Percentiles rank a stretch among this genome's conserved stretches.
Evolutionary conservation across 1,284 basidiomycete species (phyloP).

Genomic region (Xanthoconium separans): DNA sequence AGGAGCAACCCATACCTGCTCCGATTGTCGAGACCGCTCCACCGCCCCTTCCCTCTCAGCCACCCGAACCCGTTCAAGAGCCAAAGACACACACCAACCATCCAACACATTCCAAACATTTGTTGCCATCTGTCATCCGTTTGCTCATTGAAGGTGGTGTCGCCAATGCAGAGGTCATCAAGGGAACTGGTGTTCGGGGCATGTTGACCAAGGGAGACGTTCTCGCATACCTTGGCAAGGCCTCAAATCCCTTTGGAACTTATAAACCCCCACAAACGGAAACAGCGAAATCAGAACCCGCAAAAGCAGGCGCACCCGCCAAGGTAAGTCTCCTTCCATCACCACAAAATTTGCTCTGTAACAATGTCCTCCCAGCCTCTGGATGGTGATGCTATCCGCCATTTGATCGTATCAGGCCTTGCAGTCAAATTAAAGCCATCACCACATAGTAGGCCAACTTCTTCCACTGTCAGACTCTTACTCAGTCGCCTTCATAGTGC

Average conservation of each 20-base stretch:
- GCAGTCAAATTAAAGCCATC: conserved; percentile 58
- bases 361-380: conserved; percentile 42
- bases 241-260: conserved; percentile 76
- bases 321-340: conserved; percentile 6
- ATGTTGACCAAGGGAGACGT: conserved; percentile 94
- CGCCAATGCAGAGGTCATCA: conserved; percentile 55
- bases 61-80: conserved; percentile 19
- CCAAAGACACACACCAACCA: conserved; percentile 25
- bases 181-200: conserved; percentile 80
- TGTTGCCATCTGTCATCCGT: conserved; percentile 79
- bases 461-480: background rate
- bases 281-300: conserved; percentile 32
- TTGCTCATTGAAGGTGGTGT: conserved; percentile 63
- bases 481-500: conserved; percentile 29
- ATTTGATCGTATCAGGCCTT: conserved; percentile 71
- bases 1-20: conserved; percentile 37
- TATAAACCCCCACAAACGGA: conserved; percentile 48
- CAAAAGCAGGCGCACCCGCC: conserved; percentile 33
- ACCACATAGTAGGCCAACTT: conserved; percentile 43
- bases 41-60: conserved; percentile 29
- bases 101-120: conserved; percentile 56
- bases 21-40: conserved; percentile 30
- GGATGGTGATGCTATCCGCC: conserved; percentile 68
- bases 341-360: conserved; percentile 39
- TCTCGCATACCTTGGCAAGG: conserved; percentile 76